Conservation (phyloP, 1,139 yeast species). For the Blastobotrys aristatus region DNA sequence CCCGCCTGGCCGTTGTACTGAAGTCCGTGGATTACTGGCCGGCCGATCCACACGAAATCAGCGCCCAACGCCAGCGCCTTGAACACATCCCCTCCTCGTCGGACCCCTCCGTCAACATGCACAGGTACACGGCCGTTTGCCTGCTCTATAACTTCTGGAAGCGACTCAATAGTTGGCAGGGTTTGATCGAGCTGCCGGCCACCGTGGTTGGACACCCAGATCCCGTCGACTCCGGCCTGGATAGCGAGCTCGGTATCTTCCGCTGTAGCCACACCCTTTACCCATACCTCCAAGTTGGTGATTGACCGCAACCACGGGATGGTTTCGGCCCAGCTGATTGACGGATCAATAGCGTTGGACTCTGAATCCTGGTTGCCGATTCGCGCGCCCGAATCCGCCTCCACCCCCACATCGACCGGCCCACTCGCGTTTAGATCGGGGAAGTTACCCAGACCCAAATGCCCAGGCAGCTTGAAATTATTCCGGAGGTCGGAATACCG, state of each 20-base stretch:
- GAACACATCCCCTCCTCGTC: slow-evolving; percentile 63
- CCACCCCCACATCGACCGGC: slow-evolving; percentile 31
- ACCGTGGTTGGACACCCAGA: slow-evolving; percentile 64
- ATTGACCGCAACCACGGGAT: slow-evolving; percentile 38
- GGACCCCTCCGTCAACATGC: slow-evolving; percentile 62
- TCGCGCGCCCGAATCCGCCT: slow-evolving; percentile 24
- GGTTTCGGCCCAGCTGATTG: slow-evolving; percentile 56
- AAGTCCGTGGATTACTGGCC: slow-evolving; percentile 64
- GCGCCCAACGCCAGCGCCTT: slow-evolving; percentile 71
- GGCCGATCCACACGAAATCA: slow-evolving; percentile 63
- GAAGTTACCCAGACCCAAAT: slow-evolving; percentile 34
- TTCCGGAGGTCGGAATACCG: slow-evolving; percentile 51
- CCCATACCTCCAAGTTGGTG: slow-evolving; percentile 37
- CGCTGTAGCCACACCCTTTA: slow-evolving; percentile 55
- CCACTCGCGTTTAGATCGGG: slow-evolving; percentile 17
- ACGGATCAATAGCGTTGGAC: slow-evolving; percentile 51
- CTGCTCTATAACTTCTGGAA: slow-evolving; percentile 54
- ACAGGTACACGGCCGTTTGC: slow-evolving; percentile 49
- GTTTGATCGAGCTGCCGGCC: slow-evolving; percentile 65
- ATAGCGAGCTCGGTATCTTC: slow-evolving; percentile 59
- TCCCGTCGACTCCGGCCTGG: slow-evolving; percentile 54
- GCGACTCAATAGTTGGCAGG: slow-evolving; percentile 56
- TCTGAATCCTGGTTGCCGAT: slow-evolving; percentile 18
- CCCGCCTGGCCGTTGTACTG: slow-evolving; percentile 63
- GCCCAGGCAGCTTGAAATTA: slow-evolving; percentile 41